A percentile compares a stretch with the other conserved stretches of the same genome.
Conservation (phyloP, 2,329 filamentous ascomycete species). For the Cercospora brassicicola region DNA sequence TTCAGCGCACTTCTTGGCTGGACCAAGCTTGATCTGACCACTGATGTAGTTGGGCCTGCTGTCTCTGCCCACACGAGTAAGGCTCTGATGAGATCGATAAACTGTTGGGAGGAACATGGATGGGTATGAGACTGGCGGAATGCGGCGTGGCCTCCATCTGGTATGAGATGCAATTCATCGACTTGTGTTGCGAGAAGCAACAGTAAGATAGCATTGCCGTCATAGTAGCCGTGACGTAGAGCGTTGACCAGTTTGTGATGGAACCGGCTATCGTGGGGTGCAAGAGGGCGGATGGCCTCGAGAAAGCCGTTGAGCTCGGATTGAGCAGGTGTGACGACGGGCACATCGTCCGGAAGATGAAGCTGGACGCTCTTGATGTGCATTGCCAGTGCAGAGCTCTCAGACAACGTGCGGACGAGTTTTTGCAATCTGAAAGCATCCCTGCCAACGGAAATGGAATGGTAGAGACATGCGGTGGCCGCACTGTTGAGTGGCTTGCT, state of each 20-base stretch:
- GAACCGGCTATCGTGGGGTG: background rate
- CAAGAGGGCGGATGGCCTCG: background rate
- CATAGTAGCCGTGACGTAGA: background rate
- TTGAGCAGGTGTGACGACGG: background rate
- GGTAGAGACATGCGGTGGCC: background rate
- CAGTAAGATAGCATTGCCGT: constrained; percentile 2
- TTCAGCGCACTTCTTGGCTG: too few species aligned
- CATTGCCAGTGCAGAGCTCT: background rate
- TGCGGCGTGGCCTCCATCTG: too few species aligned
- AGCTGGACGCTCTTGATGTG: background rate
- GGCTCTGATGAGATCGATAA: too few species aligned
- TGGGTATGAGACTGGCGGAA: too few species aligned
- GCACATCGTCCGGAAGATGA: background rate
- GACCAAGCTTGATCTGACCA: too few species aligned
- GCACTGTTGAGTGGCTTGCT: background rate
- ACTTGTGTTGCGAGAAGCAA: background rate
- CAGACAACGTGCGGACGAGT: too few species aligned
- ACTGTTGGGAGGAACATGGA: too few species aligned
- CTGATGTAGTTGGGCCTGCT: too few species aligned
- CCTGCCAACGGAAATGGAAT: too few species aligned
- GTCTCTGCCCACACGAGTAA: too few species aligned
- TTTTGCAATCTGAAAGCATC: too few species aligned
- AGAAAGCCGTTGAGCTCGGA: background rate
- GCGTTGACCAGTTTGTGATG: background rate
- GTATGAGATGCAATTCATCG: background rate